phyloP scores from a whole-genome alignment of 257 asterid genomes.

The Forsythia suspensa region DNA sequence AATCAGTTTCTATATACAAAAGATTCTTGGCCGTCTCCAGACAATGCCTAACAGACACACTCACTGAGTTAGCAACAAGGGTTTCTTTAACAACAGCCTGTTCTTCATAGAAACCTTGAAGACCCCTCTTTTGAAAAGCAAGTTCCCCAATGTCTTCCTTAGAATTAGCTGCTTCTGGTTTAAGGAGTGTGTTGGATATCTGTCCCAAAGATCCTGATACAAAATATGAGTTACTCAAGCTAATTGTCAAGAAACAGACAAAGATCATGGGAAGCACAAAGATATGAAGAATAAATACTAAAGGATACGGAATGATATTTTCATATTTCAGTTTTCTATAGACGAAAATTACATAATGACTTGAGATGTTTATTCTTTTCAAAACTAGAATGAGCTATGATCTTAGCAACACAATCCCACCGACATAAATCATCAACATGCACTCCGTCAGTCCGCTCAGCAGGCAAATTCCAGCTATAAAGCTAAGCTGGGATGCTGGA shows the following conservation, averaged over 20 bases:
- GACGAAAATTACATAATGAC: background rate
- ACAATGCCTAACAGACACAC: constrained; percentile 60
- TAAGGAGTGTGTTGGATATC: constrained; percentile 54
- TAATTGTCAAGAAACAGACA: constrained; percentile 5
- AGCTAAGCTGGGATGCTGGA: constrained; percentile 6
- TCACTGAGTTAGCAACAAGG: constrained; percentile 43
- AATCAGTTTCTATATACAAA: constrained; percentile 77
- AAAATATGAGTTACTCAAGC: constrained; percentile 16
- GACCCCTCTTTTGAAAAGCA: constrained; percentile 34
- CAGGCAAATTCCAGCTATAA: constrained; percentile 8
- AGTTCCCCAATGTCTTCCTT: constrained; percentile 36
- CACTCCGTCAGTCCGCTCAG: constrained; percentile 6
- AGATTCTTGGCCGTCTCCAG: constrained; percentile 49
- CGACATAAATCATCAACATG: constrained; percentile 1
- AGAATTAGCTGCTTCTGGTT: constrained; percentile 45
- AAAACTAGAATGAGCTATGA: background rate
- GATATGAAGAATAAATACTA: background rate
- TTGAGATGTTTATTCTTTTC: background rate
- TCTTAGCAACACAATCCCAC: background rate
- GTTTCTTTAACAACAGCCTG: constrained; percentile 63
- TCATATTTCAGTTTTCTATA: constrained; percentile 11
- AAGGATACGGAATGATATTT: background rate
- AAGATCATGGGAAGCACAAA: constrained; percentile 3
- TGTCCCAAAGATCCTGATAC: constrained; percentile 64
- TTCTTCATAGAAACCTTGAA: constrained; percentile 79